These are phyloP conservation scores for Gonapodya sp. DNA, from an alignment of 192 early-diverging fungal species.

Conservation along the genomic window DNA sequence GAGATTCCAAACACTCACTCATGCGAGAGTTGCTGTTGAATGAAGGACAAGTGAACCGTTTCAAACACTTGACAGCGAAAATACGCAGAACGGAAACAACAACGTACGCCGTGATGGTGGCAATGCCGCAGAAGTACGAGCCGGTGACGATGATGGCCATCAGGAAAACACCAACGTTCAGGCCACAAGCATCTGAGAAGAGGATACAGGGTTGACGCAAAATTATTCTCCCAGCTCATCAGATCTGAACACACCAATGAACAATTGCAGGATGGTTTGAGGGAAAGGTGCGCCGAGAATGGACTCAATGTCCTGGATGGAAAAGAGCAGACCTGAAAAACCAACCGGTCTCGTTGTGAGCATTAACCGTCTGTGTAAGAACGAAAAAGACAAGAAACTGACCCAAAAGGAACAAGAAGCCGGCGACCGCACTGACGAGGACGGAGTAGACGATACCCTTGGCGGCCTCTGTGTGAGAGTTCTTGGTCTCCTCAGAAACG, in stretches of 20 bases:
- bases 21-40: conserved; percentile 11
- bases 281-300: not conserved
- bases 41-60: no score
- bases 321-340: conserved; percentile 24
- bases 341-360: not conserved
- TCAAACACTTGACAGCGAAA: no score
- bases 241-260: not conserved
- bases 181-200: not conserved
- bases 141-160: conserved; percentile 22
- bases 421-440: not conserved
- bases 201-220: no score
- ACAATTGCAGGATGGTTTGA: not conserved
- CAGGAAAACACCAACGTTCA: conserved; percentile 25
- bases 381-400: no score
- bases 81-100: not conserved
- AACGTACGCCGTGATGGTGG: not conserved
- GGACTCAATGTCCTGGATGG: conserved; percentile 10
- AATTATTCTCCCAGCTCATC: no score
- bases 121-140: conserved; percentile 11
- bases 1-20: conserved; percentile 30
- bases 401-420: not conserved
- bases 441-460: conserved; percentile 14
- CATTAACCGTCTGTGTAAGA: not conserved
- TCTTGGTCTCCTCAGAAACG: conserved; percentile 33
- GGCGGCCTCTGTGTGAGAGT: conserved; percentile 27